Base-by-base conservation (phyloP, 129 eudicot species). In the Ambrosia artemisiifolia region DNA sequence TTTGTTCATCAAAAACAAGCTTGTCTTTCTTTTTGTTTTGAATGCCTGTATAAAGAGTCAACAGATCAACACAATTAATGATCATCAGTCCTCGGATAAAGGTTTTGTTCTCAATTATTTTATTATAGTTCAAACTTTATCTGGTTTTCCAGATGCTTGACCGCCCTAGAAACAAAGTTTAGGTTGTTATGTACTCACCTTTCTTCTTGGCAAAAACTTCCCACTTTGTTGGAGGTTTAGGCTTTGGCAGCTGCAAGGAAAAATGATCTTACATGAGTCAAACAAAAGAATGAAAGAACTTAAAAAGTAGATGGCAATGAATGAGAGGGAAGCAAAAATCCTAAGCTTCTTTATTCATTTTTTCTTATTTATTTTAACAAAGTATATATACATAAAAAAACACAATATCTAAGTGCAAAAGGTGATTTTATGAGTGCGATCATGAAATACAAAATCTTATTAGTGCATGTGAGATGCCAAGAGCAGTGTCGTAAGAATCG, bases 191-290 rank as follows among this genome's bases (percentile, higher is more conserved):
- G 24, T 64, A 35, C 65, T 65, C 42, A 74, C 63, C 97, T 81
- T 95, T 91, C 92, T 88, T 91, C 63, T 95, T 80, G 67, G 99
- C 99, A 83, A 95, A 91, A 74, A 70, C 67, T 70, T 95, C 99
- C 99, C 99, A 95, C 59, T 85, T 86, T 28, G 99, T 95, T 35
- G 99, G 97, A 70, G 97, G 99, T 75, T 71, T 84, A 57, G 97
- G 97, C 62, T 81, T 95, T 33, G 99, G 99, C 3, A 95, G 91
- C 96, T 90, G 75, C 43, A 75, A n/a, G 44, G 50, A 28, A 51
- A 68, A 51, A 19, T 38, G 28, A 28, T 36, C 30, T 63, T 11
- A 67, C 0, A 65, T 36, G n/a, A 60, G 57, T 24, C 65, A 34
- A 56, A 49, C 14, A 36, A 3, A 69, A 19, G 3, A 73, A 63